Conservation (phyloP, 768 basidiomycete genomes). For the Harrya chromipes region DNA sequence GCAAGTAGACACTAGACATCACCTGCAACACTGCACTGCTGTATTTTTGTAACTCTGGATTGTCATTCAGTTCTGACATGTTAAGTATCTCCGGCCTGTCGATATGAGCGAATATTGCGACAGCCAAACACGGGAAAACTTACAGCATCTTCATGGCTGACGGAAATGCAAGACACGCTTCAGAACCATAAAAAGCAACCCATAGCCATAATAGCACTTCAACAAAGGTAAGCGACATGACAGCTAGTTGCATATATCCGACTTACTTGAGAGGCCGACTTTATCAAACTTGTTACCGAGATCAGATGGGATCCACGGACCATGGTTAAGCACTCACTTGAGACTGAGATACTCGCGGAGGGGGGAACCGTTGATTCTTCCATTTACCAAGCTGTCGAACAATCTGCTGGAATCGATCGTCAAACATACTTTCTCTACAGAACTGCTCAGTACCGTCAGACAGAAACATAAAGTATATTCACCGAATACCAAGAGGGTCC, state of each 20-base stretch:
- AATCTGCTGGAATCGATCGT: slow-evolving; percentile 54
- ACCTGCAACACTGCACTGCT: slow-evolving; percentile 79
- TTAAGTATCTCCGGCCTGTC: slow-evolving; percentile 80
- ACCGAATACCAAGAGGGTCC: slow-evolving; percentile 68
- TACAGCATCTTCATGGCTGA: slow-evolving; percentile 77
- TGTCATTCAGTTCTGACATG: slow-evolving; percentile 90
- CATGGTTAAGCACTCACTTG: slow-evolving; percentile 39
- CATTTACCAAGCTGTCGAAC: slow-evolving; percentile 58
- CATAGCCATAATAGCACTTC: slow-evolving; percentile 79
- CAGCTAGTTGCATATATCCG: background rate
- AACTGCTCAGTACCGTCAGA: slow-evolving; percentile 1
- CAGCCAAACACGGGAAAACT: slow-evolving; percentile 29
- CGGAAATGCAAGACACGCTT: slow-evolving; percentile 73
- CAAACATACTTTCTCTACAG: slow-evolving; percentile 52
- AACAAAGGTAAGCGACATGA: slow-evolving; percentile 16
- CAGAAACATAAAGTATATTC: slow-evolving; percentile 1
- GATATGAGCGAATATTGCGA: slow-evolving; percentile 6
- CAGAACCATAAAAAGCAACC: slow-evolving; percentile 69
- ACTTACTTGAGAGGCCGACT: slow-evolving; percentile 75
- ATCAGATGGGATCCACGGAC: slow-evolving; percentile 10
- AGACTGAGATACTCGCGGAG: slow-evolving; percentile 84
- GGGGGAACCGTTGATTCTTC: slow-evolving; percentile 76
- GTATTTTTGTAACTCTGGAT: slow-evolving; percentile 75
- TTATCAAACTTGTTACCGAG: slow-evolving; percentile 69
- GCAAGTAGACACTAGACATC: slow-evolving; percentile 77